phyloP scores from a whole-genome alignment of 495 filamentous ascomycete genomes.

The Staphylotrichum longicolle region DNA sequence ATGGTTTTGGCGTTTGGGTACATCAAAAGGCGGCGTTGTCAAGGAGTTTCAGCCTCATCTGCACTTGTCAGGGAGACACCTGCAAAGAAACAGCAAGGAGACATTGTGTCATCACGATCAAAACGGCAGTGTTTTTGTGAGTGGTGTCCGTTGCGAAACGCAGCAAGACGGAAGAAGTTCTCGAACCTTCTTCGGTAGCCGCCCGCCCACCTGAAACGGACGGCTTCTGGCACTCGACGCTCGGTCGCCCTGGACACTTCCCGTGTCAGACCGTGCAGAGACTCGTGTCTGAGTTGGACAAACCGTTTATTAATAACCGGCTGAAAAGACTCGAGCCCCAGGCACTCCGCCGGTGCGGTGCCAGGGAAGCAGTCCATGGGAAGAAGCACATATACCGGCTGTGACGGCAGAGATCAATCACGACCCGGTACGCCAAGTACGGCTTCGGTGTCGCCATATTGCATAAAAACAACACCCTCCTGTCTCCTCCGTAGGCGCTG shows the following conservation, averaged over 20 bases:
- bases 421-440: background rate
- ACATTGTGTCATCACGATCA: no score
- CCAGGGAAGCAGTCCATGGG: no score
- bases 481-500: no score
- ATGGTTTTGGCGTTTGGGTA: slow-evolving; percentile 5
- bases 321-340: background rate
- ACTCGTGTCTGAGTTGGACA: no score
- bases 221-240: background rate
- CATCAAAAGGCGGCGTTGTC: background rate
- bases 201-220: background rate
- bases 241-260: no score
- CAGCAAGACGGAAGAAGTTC: background rate
- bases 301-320: background rate
- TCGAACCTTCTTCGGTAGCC: background rate
- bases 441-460: background rate
- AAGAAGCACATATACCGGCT: background rate
- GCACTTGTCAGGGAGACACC: no score
- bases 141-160: no score
- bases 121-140: no score
- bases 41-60: background rate
- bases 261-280: no score
- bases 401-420: background rate
- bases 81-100: no score
- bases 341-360: no score
- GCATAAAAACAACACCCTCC: background rate